phyloP scores from a whole-genome alignment of 345 rosid species.

The Rubroshorea leprosula region DNA sequence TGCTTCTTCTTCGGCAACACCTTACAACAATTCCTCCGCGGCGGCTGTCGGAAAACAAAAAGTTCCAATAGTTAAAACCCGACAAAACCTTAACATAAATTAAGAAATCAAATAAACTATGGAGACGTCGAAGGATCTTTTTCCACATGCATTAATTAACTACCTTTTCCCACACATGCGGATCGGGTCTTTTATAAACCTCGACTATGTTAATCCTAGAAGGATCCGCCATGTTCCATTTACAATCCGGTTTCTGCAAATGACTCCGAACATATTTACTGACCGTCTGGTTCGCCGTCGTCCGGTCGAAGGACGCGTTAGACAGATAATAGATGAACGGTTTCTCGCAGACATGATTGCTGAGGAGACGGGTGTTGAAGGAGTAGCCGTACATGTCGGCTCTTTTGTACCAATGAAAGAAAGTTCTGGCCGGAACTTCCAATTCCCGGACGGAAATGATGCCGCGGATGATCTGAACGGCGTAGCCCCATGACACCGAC shows the following conservation, averaged over 20 bases:
- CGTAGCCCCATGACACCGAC: slow-evolving; percentile 88
- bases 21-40: slow-evolving; percentile 55
- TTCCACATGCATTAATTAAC: no score
- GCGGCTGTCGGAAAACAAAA: slow-evolving; percentile 28
- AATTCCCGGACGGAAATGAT: slow-evolving; percentile 43
- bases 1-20: slow-evolving; percentile 25
- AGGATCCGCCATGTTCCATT: slow-evolving; percentile 37
- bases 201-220: slow-evolving; percentile 22
- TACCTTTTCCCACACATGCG: slow-evolving; percentile 45
- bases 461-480: slow-evolving; percentile 56
- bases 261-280: slow-evolving; percentile 34
- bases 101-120: no score
- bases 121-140: no score
- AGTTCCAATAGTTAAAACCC: no score
- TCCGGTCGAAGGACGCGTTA: slow-evolving; percentile 23
- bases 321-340: slow-evolving; percentile 46
- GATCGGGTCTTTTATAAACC: slow-evolving; percentile 40
- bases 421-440: slow-evolving; percentile 48
- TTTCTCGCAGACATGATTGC: slow-evolving; percentile 37
- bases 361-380: slow-evolving; percentile 51
- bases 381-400: slow-evolving; percentile 29
- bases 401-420: slow-evolving; percentile 52
- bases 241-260: slow-evolving; percentile 26
- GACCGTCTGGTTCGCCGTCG: slow-evolving; percentile 26
- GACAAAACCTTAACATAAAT: no score